Conservation (phyloP, 257 asterid genomes). For the Parsonsia alboflavescens region DNA sequence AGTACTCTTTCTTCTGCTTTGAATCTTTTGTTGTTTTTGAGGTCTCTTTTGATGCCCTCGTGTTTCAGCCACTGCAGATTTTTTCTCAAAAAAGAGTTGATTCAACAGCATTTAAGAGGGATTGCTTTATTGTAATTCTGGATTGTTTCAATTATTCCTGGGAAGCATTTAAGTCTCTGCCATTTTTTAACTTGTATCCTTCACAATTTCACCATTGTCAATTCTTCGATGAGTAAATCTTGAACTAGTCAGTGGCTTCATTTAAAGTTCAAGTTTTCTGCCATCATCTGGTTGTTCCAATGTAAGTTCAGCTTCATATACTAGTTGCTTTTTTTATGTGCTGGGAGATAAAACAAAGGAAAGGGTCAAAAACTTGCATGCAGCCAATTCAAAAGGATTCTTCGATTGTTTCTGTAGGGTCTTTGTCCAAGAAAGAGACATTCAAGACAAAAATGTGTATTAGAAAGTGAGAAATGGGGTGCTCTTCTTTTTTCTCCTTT, state of each 20-base stretch:
- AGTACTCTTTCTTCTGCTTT: neutral
- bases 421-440: slow-evolving; percentile 29
- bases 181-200: neutral
- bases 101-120: slow-evolving; percentile 21
- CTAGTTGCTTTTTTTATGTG: neutral
- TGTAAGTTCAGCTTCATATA: neutral
- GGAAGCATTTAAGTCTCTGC: slow-evolving; percentile 15
- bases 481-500: neutral
- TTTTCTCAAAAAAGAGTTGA: slow-evolving; percentile 4
- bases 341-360: slow-evolving; percentile 1
- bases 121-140: neutral
- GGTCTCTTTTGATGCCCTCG: slow-evolving; percentile 14
- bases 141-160: slow-evolving; percentile 10
- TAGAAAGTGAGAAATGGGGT: slow-evolving; percentile 5
- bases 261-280: neutral
- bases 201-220: neutral
- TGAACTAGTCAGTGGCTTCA: neutral
- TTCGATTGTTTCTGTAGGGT: slow-evolving; percentile 11
- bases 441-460: slow-evolving; percentile 25
- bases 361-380: slow-evolving; percentile 10
- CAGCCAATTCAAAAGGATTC: neutral
- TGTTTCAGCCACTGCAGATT: slow-evolving; percentile 16
- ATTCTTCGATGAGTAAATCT: neutral
- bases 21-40: slow-evolving; percentile 1
- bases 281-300: neutral